Conservation (phyloP, 495 filamentous ascomycete species). For the Parathielavia hyrcaniae region DNA sequence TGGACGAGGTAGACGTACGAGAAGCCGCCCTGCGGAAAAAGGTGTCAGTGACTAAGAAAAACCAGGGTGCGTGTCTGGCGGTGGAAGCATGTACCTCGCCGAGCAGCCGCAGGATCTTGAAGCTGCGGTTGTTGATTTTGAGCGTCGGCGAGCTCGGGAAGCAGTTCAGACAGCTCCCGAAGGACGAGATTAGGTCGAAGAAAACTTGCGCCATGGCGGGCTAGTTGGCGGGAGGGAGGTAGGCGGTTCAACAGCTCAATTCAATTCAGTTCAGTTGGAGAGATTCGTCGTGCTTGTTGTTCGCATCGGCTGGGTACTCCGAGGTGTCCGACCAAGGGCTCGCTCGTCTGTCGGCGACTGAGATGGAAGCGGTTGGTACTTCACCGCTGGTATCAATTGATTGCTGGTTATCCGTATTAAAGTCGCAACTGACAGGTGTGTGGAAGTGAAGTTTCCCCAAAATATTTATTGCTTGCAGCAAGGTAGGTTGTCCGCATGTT, state of each 20-base stretch:
- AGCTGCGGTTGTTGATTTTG: conserved; percentile 89
- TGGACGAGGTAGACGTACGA: conserved; percentile 98
- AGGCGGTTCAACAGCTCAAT: background rate
- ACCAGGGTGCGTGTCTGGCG: background rate
- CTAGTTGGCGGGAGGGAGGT: background rate
- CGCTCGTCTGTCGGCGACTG: background rate
- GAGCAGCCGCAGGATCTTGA: conserved; percentile 88
- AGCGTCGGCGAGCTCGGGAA: conserved; percentile 89
- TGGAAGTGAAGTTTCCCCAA: background rate
- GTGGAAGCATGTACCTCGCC: conserved; percentile 59
- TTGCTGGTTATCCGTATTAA: no score
- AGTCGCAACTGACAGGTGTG: no score
- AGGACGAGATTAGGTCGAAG: conserved; percentile 79
- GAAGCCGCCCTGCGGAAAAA: conserved; percentile 70
- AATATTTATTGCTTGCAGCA: background rate
- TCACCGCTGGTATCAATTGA: background rate
- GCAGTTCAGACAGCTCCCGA: conserved; percentile 90
- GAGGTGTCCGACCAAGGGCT: background rate
- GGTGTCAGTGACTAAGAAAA: background rate
- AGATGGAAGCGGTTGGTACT: no score
- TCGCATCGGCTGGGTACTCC: background rate
- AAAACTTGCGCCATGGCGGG: conserved; percentile 72
- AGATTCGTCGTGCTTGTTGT: conserved; percentile 2
- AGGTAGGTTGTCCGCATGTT: conserved; percentile 3
- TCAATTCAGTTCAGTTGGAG: background rate